A percentile compares a stretch with the other conserved stretches of the same genome.
Conservation (phyloP, 2,329 filamentous ascomycete genomes). For the Lasiodiplodia theobromae region DNA sequence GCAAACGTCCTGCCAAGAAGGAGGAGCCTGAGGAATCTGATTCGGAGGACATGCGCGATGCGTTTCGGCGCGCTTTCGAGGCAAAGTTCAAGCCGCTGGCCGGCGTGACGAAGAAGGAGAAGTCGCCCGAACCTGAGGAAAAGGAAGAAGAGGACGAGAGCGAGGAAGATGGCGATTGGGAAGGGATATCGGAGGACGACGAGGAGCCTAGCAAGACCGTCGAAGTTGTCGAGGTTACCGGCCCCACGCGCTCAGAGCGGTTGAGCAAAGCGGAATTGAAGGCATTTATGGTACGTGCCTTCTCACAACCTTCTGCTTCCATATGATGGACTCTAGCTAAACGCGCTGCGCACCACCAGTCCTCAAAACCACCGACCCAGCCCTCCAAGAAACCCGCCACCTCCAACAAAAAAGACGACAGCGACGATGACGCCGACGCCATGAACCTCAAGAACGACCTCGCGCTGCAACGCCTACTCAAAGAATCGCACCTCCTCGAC, state of each 20-base stretch:
- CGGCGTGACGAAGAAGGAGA: slow-evolving; percentile 43
- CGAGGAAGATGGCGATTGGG: slow-evolving; percentile 59
- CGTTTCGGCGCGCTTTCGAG: slow-evolving; percentile 87
- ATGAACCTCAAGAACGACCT: slow-evolving; percentile 87
- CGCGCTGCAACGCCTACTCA: slow-evolving; percentile 85
- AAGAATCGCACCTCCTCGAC: slow-evolving; percentile 88
- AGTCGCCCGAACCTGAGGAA: slow-evolving; percentile 36
- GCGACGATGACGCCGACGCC: slow-evolving; percentile 53
- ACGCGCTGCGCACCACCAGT: slow-evolving; percentile 43
- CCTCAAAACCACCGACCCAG: slow-evolving; percentile 57
- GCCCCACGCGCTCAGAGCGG: slow-evolving; percentile 39
- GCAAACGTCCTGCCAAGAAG: slow-evolving; percentile 29
- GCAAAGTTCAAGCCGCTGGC: slow-evolving; percentile 80
- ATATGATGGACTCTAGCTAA: slow-evolving; percentile 24
- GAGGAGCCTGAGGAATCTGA: slow-evolving; percentile 34
- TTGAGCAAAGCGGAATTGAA: slow-evolving; percentile 70
- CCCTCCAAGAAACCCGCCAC: slow-evolving; percentile 33
- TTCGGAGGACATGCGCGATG: slow-evolving; percentile 70
- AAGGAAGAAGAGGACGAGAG: slow-evolving; percentile 38
- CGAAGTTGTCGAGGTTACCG: slow-evolving; percentile 54
- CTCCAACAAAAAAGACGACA: slow-evolving; percentile 34
- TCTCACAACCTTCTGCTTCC: background rate
- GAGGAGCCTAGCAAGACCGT: slow-evolving; percentile 43
- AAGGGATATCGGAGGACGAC: slow-evolving; percentile 65
- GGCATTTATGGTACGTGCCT: slow-evolving; percentile 72